phyloP scores from a whole-genome alignment of 352 stramenopile genomes.

The Globisporangium heterothallicum region DNA sequence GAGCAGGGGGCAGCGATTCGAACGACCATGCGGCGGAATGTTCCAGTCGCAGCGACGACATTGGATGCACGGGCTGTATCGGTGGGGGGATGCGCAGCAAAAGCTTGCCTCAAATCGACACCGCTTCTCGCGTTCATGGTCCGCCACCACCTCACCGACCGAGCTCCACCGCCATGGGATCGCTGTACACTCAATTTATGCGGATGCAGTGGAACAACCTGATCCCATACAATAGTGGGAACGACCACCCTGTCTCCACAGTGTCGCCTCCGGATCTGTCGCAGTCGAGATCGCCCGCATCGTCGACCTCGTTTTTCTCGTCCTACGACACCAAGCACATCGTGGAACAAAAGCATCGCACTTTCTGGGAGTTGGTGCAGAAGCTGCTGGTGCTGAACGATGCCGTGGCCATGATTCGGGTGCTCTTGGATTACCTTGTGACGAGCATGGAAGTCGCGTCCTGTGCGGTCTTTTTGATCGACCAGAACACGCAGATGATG shows the following conservation, averaged over 20 bases:
- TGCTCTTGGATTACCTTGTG: conserved; percentile 62
- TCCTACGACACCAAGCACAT: conserved; percentile 31
- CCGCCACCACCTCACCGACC: not conserved
- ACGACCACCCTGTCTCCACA: conserved; percentile 3
- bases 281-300: conserved; percentile 5
- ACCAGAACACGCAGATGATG: conserved; percentile 70
- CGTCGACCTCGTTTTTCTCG: conserved; percentile 9
- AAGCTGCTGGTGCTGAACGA: conserved; percentile 62
- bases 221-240: conserved; percentile 13
- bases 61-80: not conserved
- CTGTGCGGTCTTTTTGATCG: conserved; percentile 68
- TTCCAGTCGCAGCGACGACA: not conserved
- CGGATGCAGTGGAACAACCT: conserved; percentile 21
- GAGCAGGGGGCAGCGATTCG: too few species aligned
- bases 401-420: conserved; percentile 66
- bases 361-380: conserved; percentile 79
- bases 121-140: not conserved
- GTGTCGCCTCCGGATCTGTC: too few species aligned
- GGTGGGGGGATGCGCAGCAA: not conserved
- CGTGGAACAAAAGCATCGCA: conserved; percentile 57
- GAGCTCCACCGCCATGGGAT: conserved; percentile 8
- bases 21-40: not conserved
- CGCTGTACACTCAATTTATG: conserved; percentile 18
- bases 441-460: conserved; percentile 40
- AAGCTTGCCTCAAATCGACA: not conserved